These are phyloP conservation scores for Glycine tomentella DNA, from an alignment of 306 rosid species.

Conservation along the genomic window DNA sequence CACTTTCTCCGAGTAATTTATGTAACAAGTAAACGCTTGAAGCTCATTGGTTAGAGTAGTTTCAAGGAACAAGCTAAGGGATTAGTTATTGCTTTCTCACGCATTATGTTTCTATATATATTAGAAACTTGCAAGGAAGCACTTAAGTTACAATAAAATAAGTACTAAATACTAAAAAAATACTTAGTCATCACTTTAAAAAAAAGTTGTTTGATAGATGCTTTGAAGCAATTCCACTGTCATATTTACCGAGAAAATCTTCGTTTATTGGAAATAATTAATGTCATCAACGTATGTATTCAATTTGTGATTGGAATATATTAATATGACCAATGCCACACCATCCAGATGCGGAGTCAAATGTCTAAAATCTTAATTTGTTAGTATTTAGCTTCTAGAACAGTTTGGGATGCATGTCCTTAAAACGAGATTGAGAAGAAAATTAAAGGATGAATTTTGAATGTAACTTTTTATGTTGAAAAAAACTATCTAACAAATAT, in stretches of 20 bases:
- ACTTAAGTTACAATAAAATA: background rate
- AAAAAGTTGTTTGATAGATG: slow-evolving; percentile 14
- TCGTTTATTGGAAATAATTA: background rate
- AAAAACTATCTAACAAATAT: no score
- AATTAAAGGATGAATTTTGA: no score
- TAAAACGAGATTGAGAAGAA: no score
- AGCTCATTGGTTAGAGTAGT: slow-evolving; percentile 46
- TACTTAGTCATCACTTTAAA: background rate
- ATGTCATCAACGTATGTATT: background rate
- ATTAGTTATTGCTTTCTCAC: slow-evolving; percentile 34
- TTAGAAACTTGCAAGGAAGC: slow-evolving; percentile 49
- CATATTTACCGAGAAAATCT: background rate
- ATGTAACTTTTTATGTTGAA: no score
- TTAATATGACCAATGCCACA: background rate
- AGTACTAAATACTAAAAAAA: background rate
- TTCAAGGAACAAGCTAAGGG: slow-evolving; percentile 41
- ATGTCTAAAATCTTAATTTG: background rate
- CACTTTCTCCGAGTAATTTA: slow-evolving; percentile 10
- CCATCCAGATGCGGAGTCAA: background rate
- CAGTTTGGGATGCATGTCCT: no score
- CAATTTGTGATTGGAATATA: background rate
- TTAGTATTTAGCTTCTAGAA: no score
- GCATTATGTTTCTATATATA: background rate
- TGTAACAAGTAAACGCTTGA: slow-evolving; percentile 31
- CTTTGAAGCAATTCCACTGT: slow-evolving; percentile 31